Percentiles rank a stretch among this genome's conserved stretches.
Evolutionary conservation across 2,329 filamentous ascomycete species (phyloP).

Genomic region (Penicillium vulpinum): DNA sequence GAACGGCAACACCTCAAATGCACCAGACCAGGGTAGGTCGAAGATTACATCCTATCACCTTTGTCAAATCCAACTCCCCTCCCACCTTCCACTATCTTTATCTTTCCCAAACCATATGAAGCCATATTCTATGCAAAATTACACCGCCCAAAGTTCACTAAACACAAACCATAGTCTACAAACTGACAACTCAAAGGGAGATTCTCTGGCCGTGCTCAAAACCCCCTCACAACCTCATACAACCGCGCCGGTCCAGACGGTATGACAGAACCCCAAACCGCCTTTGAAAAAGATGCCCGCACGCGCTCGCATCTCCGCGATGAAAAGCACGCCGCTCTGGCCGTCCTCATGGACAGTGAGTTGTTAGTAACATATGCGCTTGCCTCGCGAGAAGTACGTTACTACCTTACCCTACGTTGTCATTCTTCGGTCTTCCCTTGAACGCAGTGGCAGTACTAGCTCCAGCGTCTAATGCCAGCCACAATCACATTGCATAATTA

Average conservation of each 20-base stretch:
- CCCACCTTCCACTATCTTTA: neutral
- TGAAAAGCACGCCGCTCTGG: constrained; percentile 39
- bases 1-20: neutral
- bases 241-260: neutral
- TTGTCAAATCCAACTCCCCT: neutral
- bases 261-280: neutral
- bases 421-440: neutral
- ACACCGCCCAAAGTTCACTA: too few species aligned
- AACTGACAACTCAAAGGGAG: neutral
- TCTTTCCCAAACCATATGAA: neutral
- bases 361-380: constrained; percentile 43
- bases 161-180: neutral
- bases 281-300: neutral
- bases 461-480: too few species aligned
- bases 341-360: constrained; percentile 42
- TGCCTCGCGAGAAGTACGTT: constrained; percentile 38
- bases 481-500: neutral
- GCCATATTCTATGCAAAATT: neutral
- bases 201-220: neutral
- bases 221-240: constrained; percentile 1
- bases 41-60: neutral
- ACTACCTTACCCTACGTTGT: neutral
- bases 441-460: neutral
- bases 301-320: constrained; percentile 31
- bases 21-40: neutral